Evolutionary conservation across 1,139 yeast genomes (phyloP), one percentile per base, ranked within the genome.

Genomic region (Kurtzmaniella quercitrusa): DNA sequence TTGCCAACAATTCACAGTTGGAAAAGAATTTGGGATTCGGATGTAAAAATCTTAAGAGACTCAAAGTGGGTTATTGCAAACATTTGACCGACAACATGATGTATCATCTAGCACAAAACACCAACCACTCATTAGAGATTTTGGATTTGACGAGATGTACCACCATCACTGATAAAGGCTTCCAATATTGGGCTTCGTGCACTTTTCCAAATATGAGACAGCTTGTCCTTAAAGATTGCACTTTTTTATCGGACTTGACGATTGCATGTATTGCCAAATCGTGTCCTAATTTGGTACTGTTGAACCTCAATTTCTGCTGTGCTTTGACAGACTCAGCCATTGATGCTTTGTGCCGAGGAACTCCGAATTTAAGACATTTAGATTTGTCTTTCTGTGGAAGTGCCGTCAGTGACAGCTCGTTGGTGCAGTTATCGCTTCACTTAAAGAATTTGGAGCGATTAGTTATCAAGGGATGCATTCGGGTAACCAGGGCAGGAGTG

Each of bases 301-400:
- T 85, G 40, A 83, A 83, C 51, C 63, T 85, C 42, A 82, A 85
- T 31, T 85, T 85, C 54, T 85, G 94, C 57, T 85, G 93, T 62
- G 84, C 88, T 2, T 63, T 85, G 43, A 78, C 86, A 1, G 91
- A 85, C 55, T 72, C 78, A 37, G 74, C 91, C 3, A 68, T 85
- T 17, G 88, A 84, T 48, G 80, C 82, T 1, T 61, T 85, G 25
- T 74, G 85, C 46, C 63, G 81, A 21, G 86, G 88, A 9, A 82
- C 89, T 54, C 83, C 79, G 40, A 63, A 70, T 19, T 61, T 85
- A 44, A 60, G 69, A 43, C 63, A 65, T 29, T 64, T 85, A 44
- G 82, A 83, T 51, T 59, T 85, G 42, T 81, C 88, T 11, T 85
- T 83, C 55, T 85, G 93, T 62, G 93, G 93, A 2, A 77, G 86